Base-by-base conservation (phyloP, 805 yeast species). In the Naumovozyma castellii region DNA sequence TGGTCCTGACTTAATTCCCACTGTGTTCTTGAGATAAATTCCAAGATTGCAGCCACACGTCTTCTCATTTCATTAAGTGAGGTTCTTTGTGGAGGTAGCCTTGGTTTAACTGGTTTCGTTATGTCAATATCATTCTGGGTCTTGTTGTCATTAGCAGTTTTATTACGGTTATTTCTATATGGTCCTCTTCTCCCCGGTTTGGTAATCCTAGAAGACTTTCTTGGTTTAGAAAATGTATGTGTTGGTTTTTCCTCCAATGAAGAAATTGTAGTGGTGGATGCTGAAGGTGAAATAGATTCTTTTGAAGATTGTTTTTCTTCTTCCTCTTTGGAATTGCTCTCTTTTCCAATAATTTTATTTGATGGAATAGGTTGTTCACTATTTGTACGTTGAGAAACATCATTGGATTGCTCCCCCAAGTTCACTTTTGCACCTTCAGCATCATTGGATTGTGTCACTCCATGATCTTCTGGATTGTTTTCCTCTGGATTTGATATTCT, bases 11-110 rank as follows among this genome's bases (percentile, higher is more conserved):
- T 79, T 44, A 90, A 64, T 54, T 90, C 97, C 45, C 80, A 62
- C 59, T 87, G 95, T 1, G 94, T 83, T 39, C 95, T 71, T 10
- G 88, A 85, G 18, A 90, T 73, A 71, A 88, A 92, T 62, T 92
- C 97, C 50, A 90, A 65, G 16, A 90, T 90, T 1, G 96, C 94
- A 2, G 85, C 81, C 2, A 87, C 83, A 43, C 98, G 72, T 53
- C 85, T 78, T 41, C 87, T 74, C 84, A 90, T 81, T 59, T 90
- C 98, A 49, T 75, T 73, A 44, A 88, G 61, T 3, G 87, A 74
- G 3, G 84, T 75, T 40, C 85, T 73, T 16, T 78, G 78, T 43
- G 80, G 80, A 5, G 95, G 97, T 34, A 78, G 67, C 41, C 95
- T 74, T 12, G 97, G 96, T 49, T 77, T 82, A 35, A 85, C 79